Percentiles rank a stretch among this genome's conserved stretches.
Conservation (phyloP, 2,329 filamentous ascomycete species). For the Gnomoniopsis smithogilvyi region DNA sequence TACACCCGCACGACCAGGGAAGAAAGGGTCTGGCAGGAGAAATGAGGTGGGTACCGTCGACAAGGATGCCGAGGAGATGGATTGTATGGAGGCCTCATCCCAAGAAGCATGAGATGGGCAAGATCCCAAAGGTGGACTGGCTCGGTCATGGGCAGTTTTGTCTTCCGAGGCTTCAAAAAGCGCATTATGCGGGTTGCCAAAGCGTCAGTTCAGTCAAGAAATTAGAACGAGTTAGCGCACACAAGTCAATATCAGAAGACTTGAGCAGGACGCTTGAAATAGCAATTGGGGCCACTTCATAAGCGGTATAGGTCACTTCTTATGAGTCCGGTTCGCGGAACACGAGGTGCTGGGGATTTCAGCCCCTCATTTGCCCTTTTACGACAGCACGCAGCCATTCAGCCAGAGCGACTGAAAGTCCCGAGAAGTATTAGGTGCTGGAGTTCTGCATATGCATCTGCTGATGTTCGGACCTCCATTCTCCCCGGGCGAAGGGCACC, state of each 20-base stretch:
- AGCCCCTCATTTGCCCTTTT: too few species aligned
- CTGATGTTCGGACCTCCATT: too few species aligned
- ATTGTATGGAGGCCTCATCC: slow-evolving; percentile 84
- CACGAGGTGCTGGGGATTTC: too few species aligned
- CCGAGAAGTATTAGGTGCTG: too few species aligned
- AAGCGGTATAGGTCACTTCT: too few species aligned
- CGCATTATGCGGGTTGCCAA: slow-evolving; percentile 62
- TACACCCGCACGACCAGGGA: slow-evolving; percentile 68
- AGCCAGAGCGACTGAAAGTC: too few species aligned
- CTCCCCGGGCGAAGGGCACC: too few species aligned
- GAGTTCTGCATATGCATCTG: too few species aligned
- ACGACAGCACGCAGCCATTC: too few species aligned
- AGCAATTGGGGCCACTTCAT: too few species aligned
- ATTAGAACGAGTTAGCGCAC: slow-evolving; percentile 44
- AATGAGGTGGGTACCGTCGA: slow-evolving; percentile 52
- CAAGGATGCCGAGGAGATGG: slow-evolving; percentile 77
- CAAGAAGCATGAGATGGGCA: slow-evolving; percentile 98
- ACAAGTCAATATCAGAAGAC: slow-evolving; percentile 30
- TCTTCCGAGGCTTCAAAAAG: slow-evolving; percentile 87
- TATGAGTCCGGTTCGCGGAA: too few species aligned
- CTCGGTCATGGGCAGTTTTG: slow-evolving; percentile 90
- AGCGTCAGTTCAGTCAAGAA: slow-evolving; percentile 60
- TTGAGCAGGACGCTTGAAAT: too few species aligned
- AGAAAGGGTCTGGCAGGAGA: slow-evolving; percentile 44
- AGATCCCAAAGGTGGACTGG: slow-evolving; percentile 92